Base-by-base conservation (phyloP, 2,329 filamentous ascomycete genomes). In the Chrysoporthe cubensis region DNA sequence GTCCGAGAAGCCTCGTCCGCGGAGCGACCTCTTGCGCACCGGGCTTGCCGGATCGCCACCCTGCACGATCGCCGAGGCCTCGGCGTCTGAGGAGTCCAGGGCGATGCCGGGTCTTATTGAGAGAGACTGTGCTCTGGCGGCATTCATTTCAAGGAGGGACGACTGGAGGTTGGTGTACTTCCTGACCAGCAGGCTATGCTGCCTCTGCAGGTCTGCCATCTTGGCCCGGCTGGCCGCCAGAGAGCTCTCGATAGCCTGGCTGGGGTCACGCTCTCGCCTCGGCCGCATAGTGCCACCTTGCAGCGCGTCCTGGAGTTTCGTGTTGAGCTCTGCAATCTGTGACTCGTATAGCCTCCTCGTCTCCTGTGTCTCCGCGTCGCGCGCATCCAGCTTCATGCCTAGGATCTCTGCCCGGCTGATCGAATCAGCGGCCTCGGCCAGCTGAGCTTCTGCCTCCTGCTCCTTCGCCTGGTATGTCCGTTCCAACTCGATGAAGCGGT, bases 381-480 rank as follows among this genome's bases (percentile, higher is more conserved):
- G 79, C 6, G 82, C 84, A 54, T 76, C 78, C 69, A 94, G 78
- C 71, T 88, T 84, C 80, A 89, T 80, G 59, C 83, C 82, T 32
- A 91, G 80, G 65, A 85, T 80, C 71, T 90, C 84, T 7, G 89
- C 83, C 62, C 87, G 84, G 66, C 83, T 86, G 48, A 88, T 83
- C 14, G 90, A 83, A 42, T 86, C 81, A 18, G 87, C 84, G 1
- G 88, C 86, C 40, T 86, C 83, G n/a, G 85, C 83, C 59, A 87
- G 82, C 0, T 87, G 84, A 26, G 79, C 78, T 65, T 89, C 83
- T 52, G 87, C 83, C 68, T 89, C 86, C 44, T 85, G 80, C 72
- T 93, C 88, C 57, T 85, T 85, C 54, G 87, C 86, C 73, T 93
- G 89, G 65, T 87, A 86, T 59, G 88, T 85, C 2, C 87, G 84